Evolutionary conservation across 2,329 filamentous ascomycete genomes (phyloP).

Genomic region (Claviceps lovelessii): DNA sequence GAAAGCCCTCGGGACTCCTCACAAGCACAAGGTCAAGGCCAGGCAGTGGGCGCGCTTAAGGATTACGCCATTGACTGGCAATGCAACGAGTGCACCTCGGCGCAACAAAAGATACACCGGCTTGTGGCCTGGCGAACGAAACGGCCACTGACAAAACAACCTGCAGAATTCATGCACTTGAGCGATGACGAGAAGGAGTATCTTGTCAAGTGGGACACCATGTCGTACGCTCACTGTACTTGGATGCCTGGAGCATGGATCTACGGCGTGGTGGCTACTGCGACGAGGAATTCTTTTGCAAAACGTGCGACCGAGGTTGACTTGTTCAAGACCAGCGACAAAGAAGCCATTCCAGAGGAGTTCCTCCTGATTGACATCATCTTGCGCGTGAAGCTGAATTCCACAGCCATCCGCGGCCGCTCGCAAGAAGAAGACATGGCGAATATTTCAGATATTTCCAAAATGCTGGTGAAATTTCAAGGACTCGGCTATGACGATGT

Average conservation of each 20-base stretch:
- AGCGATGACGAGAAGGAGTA: constrained; percentile 67
- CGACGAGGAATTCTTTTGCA: constrained; percentile 61
- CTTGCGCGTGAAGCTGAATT: constrained; percentile 54
- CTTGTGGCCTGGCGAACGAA: constrained; percentile 67
- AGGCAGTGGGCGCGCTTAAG: constrained; percentile 39
- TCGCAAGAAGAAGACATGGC: constrained; percentile 56
- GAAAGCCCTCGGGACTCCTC: constrained; percentile 7
- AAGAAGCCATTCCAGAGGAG: constrained; percentile 78
- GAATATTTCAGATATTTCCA: constrained; percentile 56
- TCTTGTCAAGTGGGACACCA: constrained; percentile 70
- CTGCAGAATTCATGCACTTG: constrained; percentile 29
- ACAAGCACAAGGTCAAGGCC: constrained; percentile 16
- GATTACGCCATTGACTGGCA: constrained; percentile 65
- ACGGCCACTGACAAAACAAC: constrained; percentile 30
- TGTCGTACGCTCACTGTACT: constrained; percentile 66
- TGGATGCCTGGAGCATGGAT: constrained; percentile 92
- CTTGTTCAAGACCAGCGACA: constrained; percentile 48
- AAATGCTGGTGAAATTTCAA: constrained; percentile 79
- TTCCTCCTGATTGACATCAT: constrained; percentile 77
- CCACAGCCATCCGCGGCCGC: constrained; percentile 31
- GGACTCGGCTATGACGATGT: constrained; percentile 81
- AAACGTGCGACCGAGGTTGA: constrained; percentile 50
- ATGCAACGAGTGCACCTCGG: constrained; percentile 62
- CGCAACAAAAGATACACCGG: constrained; percentile 53
- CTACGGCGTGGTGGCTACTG: constrained; percentile 48